Conservation (phyloP, 208 protist genomes). For the Leishmania tropica region DNA sequence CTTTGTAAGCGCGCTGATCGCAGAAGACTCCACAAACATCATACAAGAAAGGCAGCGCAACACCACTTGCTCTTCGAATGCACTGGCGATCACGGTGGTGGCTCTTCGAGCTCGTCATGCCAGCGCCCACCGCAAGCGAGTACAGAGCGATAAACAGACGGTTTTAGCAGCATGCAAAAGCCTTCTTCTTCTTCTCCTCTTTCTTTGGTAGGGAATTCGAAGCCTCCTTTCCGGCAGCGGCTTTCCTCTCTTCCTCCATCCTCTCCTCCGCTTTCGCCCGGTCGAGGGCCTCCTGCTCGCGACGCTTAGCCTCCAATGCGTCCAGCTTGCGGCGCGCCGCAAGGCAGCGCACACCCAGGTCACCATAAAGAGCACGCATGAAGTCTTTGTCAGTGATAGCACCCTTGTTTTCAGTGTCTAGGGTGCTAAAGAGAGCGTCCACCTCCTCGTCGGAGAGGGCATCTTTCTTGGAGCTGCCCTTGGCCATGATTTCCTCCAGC, state of each 20-base stretch:
- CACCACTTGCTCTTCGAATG: conserved; percentile 2
- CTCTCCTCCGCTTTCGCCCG: not conserved
- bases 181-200: conserved; percentile 49
- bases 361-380: conserved; percentile 80
- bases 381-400: conserved; percentile 68
- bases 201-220: not conserved
- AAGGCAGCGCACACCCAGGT: conserved; percentile 54
- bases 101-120: not conserved
- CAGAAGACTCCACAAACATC: conserved; percentile 4
- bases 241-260: conserved; percentile 18
- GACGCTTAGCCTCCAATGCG: conserved; percentile 32
- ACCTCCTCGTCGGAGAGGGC: conserved; percentile 70
- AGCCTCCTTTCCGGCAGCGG: conserved; percentile 2
- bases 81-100: not conserved
- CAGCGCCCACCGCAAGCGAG: not conserved
- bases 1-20: not conserved
- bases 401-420: conserved; percentile 77
- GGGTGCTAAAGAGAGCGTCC: conserved; percentile 75
- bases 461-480: conserved; percentile 44
- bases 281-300: conserved; percentile 29
- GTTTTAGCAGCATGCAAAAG: conserved; percentile 48
- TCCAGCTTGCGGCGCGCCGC: conserved; percentile 56
- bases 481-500: conserved; percentile 60
- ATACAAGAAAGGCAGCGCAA: conserved; percentile 16
- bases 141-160: not conserved